Evolutionary conservation across 2,329 filamentous ascomycete genomes (phyloP), one percentile per base, ranked within the genome.

Genomic region (Trichophyton verrucosum): DNA sequence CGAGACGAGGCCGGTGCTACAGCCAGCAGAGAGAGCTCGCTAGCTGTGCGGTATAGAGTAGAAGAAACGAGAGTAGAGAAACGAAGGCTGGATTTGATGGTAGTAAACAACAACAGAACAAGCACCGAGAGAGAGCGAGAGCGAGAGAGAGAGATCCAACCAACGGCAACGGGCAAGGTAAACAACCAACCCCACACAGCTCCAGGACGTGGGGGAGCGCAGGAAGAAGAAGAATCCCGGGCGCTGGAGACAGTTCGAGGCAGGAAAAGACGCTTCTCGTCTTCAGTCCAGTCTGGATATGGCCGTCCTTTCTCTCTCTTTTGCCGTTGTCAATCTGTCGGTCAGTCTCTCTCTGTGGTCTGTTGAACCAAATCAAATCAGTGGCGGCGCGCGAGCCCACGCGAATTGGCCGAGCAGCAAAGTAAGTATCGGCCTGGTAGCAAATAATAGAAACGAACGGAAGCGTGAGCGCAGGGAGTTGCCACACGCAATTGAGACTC

Each of bases 381-480:
- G 30, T 27, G 27, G 49, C 49, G 33, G 49, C 49, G 49, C 49
- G 27, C 33, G 49, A 17, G 49, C 49, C 33, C 49, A 36, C 49
- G 27, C 15, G 27, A 30, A 30, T 30, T 30, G 27, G 27, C 27
- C 27, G 27, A 30, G 27, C 27, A 30, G 27, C 27, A 6, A 30
- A 33, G 20, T 20, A 20, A 22, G 17, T 7, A 15, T 5, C 33
- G 0, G 27, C 27, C 27, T 55, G 33, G 33, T 38, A 38, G 49
- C 33, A 36, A 36, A 55, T 38, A 59, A 36, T 11, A 27, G 27
- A 61, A 61, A 61, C 58, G 62, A 61, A 59, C 62, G 62, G 46
- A 60, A 61, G 60, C 53, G 62, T 58, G 57, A 30, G 57, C 57
- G 40, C 57, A 27, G 27, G 27, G 44, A 46, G 44, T 58, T 24